Base-by-base conservation (phyloP, 164 flowering plant genomes). In the Warburgia ugandensis region DNA sequence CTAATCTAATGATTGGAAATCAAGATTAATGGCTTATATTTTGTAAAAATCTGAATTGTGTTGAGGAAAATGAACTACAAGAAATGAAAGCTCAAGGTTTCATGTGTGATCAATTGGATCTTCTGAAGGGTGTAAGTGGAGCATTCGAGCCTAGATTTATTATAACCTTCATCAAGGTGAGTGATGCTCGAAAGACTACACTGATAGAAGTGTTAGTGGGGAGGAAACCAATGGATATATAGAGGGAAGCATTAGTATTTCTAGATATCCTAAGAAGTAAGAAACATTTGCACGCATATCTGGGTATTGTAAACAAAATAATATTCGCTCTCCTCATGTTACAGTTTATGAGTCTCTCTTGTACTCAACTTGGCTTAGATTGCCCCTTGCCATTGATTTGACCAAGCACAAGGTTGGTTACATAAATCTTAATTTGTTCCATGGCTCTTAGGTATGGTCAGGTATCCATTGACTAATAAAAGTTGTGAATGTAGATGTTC, bases 101-200 rank as follows among this genome's bases (percentile, higher is more conserved):
- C 19, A 12, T 20, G 17, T 68, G 61, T 44, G 72, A 74, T 25
- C 54, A 52, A n/a, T 37, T 77, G 17, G 64, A 48, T 30, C 82
- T 74, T 56, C 48, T 77, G 20, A 74, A 72, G 47, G 72, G 77
- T 23, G 63, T 77, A 12, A 74, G 68, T 49, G 79, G 82, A 29
- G 66, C 75, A 33, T 77, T 77, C 32, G 69, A 75, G 60, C 82
- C 82, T 2, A 79, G 82, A 43, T 67, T 77, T 13, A 69, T 77
- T 27, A 77, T 77, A 45, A 79, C 79, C 33, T 45, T 74, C 31
- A 77, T 77, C 79, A 79, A 79, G 55, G 72, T 74, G 23, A 77
- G 79, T 64, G 82, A 77, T 23, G 82, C 82, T 20, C 79, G 82
- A n/a, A 77, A 77, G 56, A 77, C 81, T 4, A 77, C 78, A 14